These are phyloP conservation scores for Barbatosphaeria neglecta DNA, from an alignment of 495 filamentous ascomycete genomes.

Conservation along the genomic window DNA sequence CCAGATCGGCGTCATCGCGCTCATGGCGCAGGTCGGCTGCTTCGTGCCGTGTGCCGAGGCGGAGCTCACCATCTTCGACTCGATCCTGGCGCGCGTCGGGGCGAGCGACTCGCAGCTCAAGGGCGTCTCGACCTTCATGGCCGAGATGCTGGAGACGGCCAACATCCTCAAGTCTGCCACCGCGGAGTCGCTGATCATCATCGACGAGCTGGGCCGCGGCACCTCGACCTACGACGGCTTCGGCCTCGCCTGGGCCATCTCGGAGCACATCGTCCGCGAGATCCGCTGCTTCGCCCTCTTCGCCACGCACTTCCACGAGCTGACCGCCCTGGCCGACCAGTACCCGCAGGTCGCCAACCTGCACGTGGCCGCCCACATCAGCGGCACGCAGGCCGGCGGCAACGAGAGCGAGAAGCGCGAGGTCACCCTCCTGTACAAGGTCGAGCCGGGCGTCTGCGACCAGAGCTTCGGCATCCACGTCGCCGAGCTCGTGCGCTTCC, in stretches of 20 bases:
- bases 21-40: slow-evolving; percentile 95
- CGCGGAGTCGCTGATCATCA: slow-evolving; percentile 88
- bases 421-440: slow-evolving; percentile 93
- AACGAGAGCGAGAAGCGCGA: slow-evolving; percentile 51
- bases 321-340: slow-evolving; percentile 78
- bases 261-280: slow-evolving; percentile 90
- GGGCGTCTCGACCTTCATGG: slow-evolving; percentile 99
- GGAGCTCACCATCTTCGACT: slow-evolving; percentile 93
- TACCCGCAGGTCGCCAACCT: slow-evolving; percentile 83
- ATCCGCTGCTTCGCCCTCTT: slow-evolving; percentile 90
- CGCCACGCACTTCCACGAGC: slow-evolving; percentile 96
- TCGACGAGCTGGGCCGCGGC: slow-evolving; percentile 95
- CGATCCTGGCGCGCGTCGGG: slow-evolving; percentile 91
- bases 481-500: slow-evolving; percentile 95
- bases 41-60: slow-evolving; percentile 90
- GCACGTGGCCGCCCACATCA: slow-evolving; percentile 92
- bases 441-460: slow-evolving; percentile 89
- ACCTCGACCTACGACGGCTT: slow-evolving; percentile 99
- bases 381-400: slow-evolving; percentile 32
- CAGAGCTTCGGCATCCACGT: slow-evolving; percentile 98
- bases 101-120: slow-evolving; percentile 94
- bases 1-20: slow-evolving; percentile 90
- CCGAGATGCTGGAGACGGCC: slow-evolving; percentile 97
- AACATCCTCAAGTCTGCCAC: slow-evolving; percentile 98
- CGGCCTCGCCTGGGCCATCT: slow-evolving; percentile 95